These are phyloP conservation scores for Fusarium paranaense DNA, from an alignment of 2,329 filamentous ascomycete genomes.

Conservation along the genomic window DNA sequence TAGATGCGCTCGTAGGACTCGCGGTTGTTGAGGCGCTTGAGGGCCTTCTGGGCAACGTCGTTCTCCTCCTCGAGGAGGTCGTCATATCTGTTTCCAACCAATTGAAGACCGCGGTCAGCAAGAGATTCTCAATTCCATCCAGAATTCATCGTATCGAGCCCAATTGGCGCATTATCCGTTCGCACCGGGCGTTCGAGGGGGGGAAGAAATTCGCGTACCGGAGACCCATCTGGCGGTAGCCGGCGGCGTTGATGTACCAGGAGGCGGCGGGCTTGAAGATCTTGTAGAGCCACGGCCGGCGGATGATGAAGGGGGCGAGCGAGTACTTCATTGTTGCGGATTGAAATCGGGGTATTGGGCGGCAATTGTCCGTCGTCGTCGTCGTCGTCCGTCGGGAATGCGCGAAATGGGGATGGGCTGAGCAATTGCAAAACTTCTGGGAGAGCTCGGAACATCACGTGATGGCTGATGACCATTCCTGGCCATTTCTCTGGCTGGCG, in stretches of 20 bases:
- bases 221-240: constrained; percentile 93
- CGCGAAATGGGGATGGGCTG: constrained; percentile 52
- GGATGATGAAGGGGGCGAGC: constrained; percentile 79
- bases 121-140: neutral
- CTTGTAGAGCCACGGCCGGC: constrained; percentile 86
- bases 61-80: constrained; percentile 95
- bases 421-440: constrained; percentile 46
- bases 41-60: constrained; percentile 85
- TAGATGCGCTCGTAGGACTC: constrained; percentile 97
- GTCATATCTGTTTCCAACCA: constrained; percentile 75
- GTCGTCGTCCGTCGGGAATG: constrained; percentile 44
- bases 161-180: constrained; percentile 35
- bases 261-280: constrained; percentile 83
- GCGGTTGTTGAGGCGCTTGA: constrained; percentile 90
- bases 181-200: neutral
- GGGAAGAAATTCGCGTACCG: constrained; percentile 67
- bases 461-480: constrained; percentile 46
- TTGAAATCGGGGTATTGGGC: constrained; percentile 37
- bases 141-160: constrained; percentile 1
- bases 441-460: constrained; percentile 51
- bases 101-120: constrained; percentile 41
- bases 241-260: constrained; percentile 90
- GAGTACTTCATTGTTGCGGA: constrained; percentile 73
- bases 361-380: constrained; percentile 30
- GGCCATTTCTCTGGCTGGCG: constrained; percentile 34